A percentile compares a stretch with the other conserved stretches of the same genome.
Conservation (phyloP, 1,284 basidiomycete species). For the Veloboletus limbatus region DNA sequence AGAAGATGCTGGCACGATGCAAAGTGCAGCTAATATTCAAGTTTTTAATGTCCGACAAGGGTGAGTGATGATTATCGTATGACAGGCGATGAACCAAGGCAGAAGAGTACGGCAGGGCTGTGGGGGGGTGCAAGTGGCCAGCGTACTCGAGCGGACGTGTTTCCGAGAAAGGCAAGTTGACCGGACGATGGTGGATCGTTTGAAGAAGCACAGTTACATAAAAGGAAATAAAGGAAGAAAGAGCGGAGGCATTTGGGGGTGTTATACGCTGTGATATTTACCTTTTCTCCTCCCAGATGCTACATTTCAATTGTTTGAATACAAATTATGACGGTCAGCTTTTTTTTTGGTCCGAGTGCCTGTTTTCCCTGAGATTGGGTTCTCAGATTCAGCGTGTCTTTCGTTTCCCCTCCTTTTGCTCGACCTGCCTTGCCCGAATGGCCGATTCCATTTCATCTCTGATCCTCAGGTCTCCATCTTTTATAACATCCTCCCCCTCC, state of each 20-base stretch:
- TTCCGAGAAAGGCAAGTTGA: conserved; percentile 8
- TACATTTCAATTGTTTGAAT: too few species aligned
- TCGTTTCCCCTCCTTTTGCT: too few species aligned
- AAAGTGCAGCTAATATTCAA: neutral
- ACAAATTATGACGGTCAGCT: too few species aligned
- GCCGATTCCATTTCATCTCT: conserved; percentile 18
- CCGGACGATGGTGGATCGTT: conserved; percentile 19
- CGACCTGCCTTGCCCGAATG: conserved; percentile 11
- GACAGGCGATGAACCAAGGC: conserved; percentile 9
- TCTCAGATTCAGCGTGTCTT: conserved; percentile 17
- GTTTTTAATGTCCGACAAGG: too few species aligned
- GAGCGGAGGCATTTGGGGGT: conserved; percentile 15
- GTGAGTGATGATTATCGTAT: conserved; percentile 1
- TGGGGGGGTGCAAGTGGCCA: too few species aligned
- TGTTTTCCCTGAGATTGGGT: conserved; percentile 29
- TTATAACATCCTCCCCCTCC: conserved; percentile 25
- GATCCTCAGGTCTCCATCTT: conserved; percentile 24
- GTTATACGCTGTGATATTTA: too few species aligned
- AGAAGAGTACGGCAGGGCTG: conserved; percentile 11
- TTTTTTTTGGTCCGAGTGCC: too few species aligned
- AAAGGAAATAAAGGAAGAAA: too few species aligned
- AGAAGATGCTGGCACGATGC: conserved; percentile 13
- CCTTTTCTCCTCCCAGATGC: too few species aligned
- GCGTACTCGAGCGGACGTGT: neutral
- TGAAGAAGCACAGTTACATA: conserved; percentile 18